Evolutionary conservation across 257 asterid genomes (phyloP).

Genomic region (Petunia axillaris): DNA sequence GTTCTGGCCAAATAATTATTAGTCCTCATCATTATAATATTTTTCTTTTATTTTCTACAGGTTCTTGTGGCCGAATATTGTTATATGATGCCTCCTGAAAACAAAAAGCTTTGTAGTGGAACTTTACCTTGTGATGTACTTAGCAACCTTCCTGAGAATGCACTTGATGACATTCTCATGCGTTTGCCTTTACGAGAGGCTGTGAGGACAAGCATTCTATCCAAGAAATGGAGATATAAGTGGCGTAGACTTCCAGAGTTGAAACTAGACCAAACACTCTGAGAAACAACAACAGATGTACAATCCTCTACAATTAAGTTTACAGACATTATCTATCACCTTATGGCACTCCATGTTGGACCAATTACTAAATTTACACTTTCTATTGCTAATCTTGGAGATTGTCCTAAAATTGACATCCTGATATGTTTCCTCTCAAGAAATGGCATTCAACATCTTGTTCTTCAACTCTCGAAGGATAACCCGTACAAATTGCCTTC

Average conservation of each 20-base stretch:
- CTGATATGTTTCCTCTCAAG: neutral
- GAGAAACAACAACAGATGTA: neutral
- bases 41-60: too few relatives aligned
- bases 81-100: neutral
- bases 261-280: too few relatives aligned
- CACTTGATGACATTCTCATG: too few relatives aligned
- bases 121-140: neutral
- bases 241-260: too few relatives aligned
- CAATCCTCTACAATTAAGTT: neutral
- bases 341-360: conserved; percentile 27
- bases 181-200: too few relatives aligned
- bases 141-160: too few relatives aligned
- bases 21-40: too few relatives aligned
- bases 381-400: neutral
- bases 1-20: too few relatives aligned
- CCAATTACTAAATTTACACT: conserved; percentile 22
- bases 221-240: too few relatives aligned
- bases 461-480: neutral
- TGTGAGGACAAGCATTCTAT: too few relatives aligned
- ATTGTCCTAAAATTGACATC: neutral
- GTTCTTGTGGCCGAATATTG: too few relatives aligned
- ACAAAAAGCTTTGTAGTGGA: neutral
- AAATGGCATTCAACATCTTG: neutral
- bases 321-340: neutral
- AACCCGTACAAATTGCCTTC: neutral